A percentile compares a stretch with the other conserved stretches of the same genome.
These are phyloP conservation scores for Ascocoryne sarcoides DNA, from an alignment of 2,329 filamentous ascomycete genomes.

Conservation along the genomic window DNA sequence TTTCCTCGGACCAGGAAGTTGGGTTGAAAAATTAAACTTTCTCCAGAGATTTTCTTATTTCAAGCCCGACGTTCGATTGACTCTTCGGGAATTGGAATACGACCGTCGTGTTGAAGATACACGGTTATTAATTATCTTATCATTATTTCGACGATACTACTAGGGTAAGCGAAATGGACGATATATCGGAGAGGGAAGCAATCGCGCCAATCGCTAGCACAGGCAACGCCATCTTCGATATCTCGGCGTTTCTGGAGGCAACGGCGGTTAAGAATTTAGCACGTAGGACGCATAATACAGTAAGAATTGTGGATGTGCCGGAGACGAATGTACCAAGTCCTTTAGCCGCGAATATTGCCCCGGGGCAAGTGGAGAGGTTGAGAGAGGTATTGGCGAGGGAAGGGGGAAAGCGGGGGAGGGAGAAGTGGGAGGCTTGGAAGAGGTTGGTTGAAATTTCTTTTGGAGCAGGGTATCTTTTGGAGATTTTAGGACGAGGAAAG, in stretches of 20 bases:
- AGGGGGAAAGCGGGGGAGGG: constrained; percentile 5
- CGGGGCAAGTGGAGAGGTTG: background rate
- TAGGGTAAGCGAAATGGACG: no score
- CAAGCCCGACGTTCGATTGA: no score
- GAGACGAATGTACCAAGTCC: constrained; percentile 14
- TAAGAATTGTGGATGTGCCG: constrained; percentile 18
- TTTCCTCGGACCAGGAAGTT: no score
- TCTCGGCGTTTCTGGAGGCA: constrained; percentile 13
- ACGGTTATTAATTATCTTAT: no score
- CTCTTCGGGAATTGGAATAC: no score
- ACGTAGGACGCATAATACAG: constrained; percentile 1
- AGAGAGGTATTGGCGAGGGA: background rate
- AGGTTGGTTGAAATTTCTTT: no score
- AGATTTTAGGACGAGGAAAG: constrained; percentile 22
- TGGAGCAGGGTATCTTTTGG: constrained; percentile 27
- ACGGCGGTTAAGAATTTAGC: constrained; percentile 6
- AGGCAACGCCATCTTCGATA: constrained; percentile 7
- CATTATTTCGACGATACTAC: no score
- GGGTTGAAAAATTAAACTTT: no score
- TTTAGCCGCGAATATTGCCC: constrained; percentile 14
- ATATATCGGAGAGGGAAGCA: background rate
- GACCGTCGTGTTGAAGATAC: no score
- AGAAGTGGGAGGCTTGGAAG: constrained; percentile 25
- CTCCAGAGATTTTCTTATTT: no score
- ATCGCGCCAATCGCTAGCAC: background rate